Evolutionary conservation across 2,329 filamentous ascomycete species (phyloP).

Genomic region (Daldinia sp.): DNA sequence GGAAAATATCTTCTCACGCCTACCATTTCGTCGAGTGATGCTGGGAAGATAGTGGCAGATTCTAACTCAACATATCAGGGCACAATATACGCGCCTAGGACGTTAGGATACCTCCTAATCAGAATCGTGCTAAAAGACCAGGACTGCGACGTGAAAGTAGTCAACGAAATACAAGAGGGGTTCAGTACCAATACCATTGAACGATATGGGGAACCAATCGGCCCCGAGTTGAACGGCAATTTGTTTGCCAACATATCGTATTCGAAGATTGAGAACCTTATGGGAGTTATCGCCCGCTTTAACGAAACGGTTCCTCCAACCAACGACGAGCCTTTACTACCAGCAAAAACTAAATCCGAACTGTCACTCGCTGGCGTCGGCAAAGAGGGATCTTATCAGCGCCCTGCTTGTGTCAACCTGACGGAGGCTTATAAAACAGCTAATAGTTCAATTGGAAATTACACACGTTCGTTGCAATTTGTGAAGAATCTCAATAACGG

Average conservation of each 20-base stretch:
- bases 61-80: not conserved
- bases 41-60: slow-evolving; percentile 6
- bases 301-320: not conserved
- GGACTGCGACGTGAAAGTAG: not conserved
- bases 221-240: not conserved
- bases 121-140: slow-evolving; percentile 6
- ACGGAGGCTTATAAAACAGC: slow-evolving; percentile 3
- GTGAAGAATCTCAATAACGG: slow-evolving; percentile 1
- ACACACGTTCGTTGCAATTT: not conserved
- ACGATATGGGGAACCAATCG: not conserved
- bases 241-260: not conserved
- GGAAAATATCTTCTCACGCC: slow-evolving; percentile 12
- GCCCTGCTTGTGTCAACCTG: not conserved
- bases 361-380: not conserved
- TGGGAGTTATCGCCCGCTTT: not conserved
- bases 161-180: slow-evolving; percentile 1
- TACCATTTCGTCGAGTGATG: not conserved
- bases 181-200: slow-evolving; percentile 2
- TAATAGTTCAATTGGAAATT: slow-evolving; percentile 3
- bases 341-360: not conserved
- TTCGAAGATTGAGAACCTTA: not conserved
- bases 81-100: slow-evolving; percentile 19
- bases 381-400: not conserved
- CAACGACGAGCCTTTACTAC: not conserved
- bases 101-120: slow-evolving; percentile 16